Evolutionary conservation across 2,329 filamentous ascomycete genomes (phyloP), one percentile per base, ranked within the genome.

Genomic region (Nemania sp.): DNA sequence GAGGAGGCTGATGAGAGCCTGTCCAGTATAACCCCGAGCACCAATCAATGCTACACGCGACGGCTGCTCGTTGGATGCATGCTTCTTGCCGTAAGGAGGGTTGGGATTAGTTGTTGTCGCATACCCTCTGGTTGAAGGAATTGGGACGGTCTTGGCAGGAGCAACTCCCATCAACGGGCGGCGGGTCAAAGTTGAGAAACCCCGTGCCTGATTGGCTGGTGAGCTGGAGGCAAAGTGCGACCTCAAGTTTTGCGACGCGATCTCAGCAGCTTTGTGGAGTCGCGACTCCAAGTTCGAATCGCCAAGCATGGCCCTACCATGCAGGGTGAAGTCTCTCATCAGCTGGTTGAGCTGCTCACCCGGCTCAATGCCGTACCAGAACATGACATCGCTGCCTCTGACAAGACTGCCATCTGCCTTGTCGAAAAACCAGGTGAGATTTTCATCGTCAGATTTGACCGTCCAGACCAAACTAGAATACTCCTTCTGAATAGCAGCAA

Each of bases 371-470:
- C 92, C 92, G 72, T 95, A 96, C 89, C 93, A 97, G 80, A 97
- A 97, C 68, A 97, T 86, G 33, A 97, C 90, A 68, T 92, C 90
- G 54, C 91, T 91, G 63, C 90, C 86, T 51, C 86, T 85, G 59
- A 88, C 90, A 65, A 97, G 82, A 73, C 90, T 96, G 52, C 94
- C 93, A 64, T 97, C 91, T 8, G 93, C 89, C 80, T 96, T 96
- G 74, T 96, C 92, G 64, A 96, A 95, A 79, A 97, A 97, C 94
- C 93, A 97, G 9, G 91, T 92, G 65, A 97, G 79, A 72, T 97
- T 97, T 80, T 97, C 93, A 66, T 97, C 92, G 63, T 95, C 89
- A 68, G 92, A 88, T 76, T 90, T 93, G 56, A 97, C 93, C n/a
- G 91, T 96, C 93, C 92, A 99, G 60, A 91, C 89, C 61, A 97